These are phyloP conservation scores for Amaranthus palmeri DNA, from an alignment of 148 eudicot species.

Conservation along the genomic window DNA sequence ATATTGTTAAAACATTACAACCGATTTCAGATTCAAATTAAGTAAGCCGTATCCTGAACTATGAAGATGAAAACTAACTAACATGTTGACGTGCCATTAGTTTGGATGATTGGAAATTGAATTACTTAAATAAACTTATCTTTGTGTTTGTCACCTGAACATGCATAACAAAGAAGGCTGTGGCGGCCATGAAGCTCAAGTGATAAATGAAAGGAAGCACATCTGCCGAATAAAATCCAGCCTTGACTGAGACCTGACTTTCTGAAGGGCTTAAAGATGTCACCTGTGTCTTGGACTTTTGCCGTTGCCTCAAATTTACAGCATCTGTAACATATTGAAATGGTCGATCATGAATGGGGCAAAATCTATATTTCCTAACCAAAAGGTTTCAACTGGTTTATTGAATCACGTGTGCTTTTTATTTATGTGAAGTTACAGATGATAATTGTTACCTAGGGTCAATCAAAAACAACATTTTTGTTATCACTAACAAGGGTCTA, in stretches of 20 bases:
- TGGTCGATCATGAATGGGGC: not conserved
- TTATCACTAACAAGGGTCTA: too few species aligned
- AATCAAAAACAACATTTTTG: too few species aligned
- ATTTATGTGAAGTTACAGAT: too few species aligned
- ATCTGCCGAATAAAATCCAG: constrained; percentile 31
- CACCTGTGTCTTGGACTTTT: constrained; percentile 23
- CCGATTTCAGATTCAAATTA: not conserved
- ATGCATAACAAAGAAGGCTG: constrained; percentile 84
- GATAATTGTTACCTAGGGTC: too few species aligned
- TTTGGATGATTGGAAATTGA: too few species aligned
- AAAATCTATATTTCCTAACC: too few species aligned
- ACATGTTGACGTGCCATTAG: too few species aligned
- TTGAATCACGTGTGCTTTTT: too few species aligned
- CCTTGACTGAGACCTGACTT: constrained; percentile 23
- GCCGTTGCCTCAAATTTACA: constrained; percentile 44
- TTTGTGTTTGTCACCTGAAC: constrained; percentile 57
- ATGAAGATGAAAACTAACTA: not conserved
- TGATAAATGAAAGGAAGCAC: constrained; percentile 74
- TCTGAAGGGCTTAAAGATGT: constrained; percentile 21
- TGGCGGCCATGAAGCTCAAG: constrained; percentile 79
- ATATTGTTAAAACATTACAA: constrained; percentile 2
- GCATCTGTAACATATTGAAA: constrained; percentile 31
- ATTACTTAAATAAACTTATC: too few species aligned
- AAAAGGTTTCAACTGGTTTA: not conserved
- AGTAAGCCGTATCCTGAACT: too few species aligned